phyloP scores from a whole-genome alignment of 495 filamentous ascomycete genomes.

The Neurospora sp. region DNA sequence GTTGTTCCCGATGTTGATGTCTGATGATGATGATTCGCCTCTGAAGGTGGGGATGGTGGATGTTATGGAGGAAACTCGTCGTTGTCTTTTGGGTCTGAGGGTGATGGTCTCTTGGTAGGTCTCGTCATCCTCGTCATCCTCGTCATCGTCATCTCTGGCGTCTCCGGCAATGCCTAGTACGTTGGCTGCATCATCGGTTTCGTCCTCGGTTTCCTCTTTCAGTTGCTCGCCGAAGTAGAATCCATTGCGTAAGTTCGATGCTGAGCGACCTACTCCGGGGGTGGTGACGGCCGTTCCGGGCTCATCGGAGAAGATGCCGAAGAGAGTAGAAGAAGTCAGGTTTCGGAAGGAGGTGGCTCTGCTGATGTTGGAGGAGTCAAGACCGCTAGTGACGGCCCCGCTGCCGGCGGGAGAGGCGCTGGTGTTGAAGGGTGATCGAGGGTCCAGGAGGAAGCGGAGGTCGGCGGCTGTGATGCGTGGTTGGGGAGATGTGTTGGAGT shows the following conservation, averaged over 20 bases:
- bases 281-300: not conserved
- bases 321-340: slow-evolving; percentile 78
- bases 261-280: not conserved
- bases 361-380: slow-evolving; percentile 26
- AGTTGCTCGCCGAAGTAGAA: not conserved
- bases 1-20: slow-evolving; percentile 1
- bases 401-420: slow-evolving; percentile 13
- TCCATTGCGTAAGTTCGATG: not conserved
- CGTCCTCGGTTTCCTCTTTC: not conserved
- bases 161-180: not conserved
- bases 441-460: slow-evolving; percentile 26
- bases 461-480: slow-evolving; percentile 21
- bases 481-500: slow-evolving; percentile 7
- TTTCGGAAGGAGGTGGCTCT: slow-evolving; percentile 73
- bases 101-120: slow-evolving; percentile 24
- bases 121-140: slow-evolving; percentile 36
- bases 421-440: slow-evolving; percentile 14
- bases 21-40: slow-evolving; percentile 19
- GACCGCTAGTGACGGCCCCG: not conserved
- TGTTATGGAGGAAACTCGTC: slow-evolving; percentile 12
- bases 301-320: slow-evolving; percentile 72
- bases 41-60: not conserved
- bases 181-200: not conserved
- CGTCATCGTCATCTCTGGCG: slow-evolving; percentile 25
- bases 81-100: not conserved